Percentiles rank a stretch among this genome's conserved stretches.
Evolutionary conservation across 1,139 yeast genomes (phyloP).

Genomic region (Nematodospora anomalae): DNA sequence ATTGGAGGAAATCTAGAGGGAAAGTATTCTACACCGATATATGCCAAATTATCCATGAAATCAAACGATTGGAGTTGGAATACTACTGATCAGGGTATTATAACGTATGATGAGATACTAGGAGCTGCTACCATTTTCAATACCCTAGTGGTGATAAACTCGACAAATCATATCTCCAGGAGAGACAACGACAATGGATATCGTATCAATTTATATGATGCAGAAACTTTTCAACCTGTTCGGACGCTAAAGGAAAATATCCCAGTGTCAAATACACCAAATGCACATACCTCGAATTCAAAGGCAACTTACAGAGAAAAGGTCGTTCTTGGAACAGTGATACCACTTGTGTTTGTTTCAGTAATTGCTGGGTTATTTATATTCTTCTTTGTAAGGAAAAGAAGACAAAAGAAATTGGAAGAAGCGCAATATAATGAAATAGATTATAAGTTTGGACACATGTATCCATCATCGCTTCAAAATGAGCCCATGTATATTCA

Average conservation of each 20-base stretch:
- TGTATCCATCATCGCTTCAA: conserved; percentile 9
- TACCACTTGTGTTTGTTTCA: conserved; percentile 30
- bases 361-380: conserved; percentile 18
- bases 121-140: conserved; percentile 49
- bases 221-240: conserved; percentile 22
- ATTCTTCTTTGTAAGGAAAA: conserved; percentile 21
- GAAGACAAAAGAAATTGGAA: conserved; percentile 21
- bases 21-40: conserved; percentile 22
- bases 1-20: conserved; percentile 36
- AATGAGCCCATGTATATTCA: conserved; percentile 12
- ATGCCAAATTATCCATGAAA: conserved; percentile 25
- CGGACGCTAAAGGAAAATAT: conserved; percentile 18
- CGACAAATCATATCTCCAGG: conserved; percentile 18
- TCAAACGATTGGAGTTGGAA: conserved; percentile 38
- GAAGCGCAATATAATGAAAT: conserved; percentile 28
- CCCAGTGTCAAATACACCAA: conserved; percentile 2
- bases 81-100: conserved; percentile 13
- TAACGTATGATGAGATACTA: conserved; percentile 21
- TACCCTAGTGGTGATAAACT: conserved; percentile 37
- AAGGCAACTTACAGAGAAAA: conserved; percentile 21
- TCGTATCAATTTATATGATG: conserved; percentile 27
- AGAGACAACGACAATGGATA: conserved; percentile 18
- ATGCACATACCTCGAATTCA: conserved; percentile 6
- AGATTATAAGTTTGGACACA: conserved; percentile 35
- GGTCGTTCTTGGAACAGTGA: conserved; percentile 34